Evolutionary conservation across 371 early-diverging fungal genomes (phyloP), one percentile per base, ranked within the genome.

Genomic region (Rhizopus delemar): DNA sequence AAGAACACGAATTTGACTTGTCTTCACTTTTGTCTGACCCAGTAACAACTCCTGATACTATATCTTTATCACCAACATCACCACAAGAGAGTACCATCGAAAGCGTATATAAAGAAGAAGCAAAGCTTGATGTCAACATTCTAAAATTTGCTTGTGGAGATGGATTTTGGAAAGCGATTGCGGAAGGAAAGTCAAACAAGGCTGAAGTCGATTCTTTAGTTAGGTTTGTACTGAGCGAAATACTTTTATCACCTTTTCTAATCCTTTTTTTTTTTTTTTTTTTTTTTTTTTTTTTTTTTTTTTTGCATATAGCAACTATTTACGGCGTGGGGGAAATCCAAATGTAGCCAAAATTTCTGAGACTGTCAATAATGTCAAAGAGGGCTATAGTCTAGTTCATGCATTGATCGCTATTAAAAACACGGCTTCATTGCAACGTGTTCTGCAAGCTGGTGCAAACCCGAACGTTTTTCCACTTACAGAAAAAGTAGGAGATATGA

Each of bases 121-220:
- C 54, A 54, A 39, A 15, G 46, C 41, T 54, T n/a, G n/a, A 11
- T 22, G 50, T 35, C 4, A 12, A 46, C 7, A 22, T 41, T 4
- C 62, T 77, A 4, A 62, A 32, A 5, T 78, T 62, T 58, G 78
- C 68, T 9, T 74, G 75, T 56, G 67, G 68, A 8, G 78, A 78
- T 46, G 73, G 78, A 0, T 78, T 78, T 43, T 78, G 78, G 78
- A 63, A 71, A 15, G 69, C 71, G 8, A 74, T 78, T 48, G 73
- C 78, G 0, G 35, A 51, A 4, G 71, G 69, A 12, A 70, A 65
- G 41, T 35, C 53, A 29, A 62, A 71, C 41, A 68, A 75, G 16
- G 31, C 50, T n/a, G 69, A 69, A 45, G 70, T 73, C 7, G 69
- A 69, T 53, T 35, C 33, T 9, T 60, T 72, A 2, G 51, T 77